A percentile compares a stretch with the other conserved stretches of the same genome.
These are phyloP conservation scores for Amanita rubescens DNA, from an alignment of 768 basidiomycete genomes.

Conservation along the genomic window DNA sequence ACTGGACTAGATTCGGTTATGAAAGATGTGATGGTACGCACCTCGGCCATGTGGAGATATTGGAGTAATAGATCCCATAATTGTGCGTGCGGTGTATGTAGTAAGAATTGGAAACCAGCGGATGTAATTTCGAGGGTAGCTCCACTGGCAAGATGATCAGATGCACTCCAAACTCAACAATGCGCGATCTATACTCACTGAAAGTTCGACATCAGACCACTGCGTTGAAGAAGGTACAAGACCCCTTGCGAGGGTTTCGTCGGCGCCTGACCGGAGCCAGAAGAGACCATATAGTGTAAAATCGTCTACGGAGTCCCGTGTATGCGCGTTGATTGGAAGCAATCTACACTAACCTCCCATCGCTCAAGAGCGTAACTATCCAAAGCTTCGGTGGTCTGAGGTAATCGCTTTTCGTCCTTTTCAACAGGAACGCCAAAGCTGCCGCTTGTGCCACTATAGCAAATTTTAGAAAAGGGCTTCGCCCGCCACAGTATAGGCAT, in stretches of 20 bases:
- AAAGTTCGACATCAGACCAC: conserved; percentile 75
- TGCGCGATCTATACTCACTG: conserved; percentile 35
- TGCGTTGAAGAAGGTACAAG: conserved; percentile 72
- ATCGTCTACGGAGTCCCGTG: conserved; percentile 57
- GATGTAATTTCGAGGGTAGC: conserved; percentile 78
- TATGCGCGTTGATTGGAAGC: not conserved
- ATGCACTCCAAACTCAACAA: conserved; percentile 11
- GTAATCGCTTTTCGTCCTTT: conserved; percentile 50
- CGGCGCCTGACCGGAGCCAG: conserved; percentile 69
- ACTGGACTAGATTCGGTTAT: conserved; percentile 10
- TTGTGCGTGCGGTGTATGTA: conserved; percentile 91
- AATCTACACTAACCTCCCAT: conserved; percentile 66
- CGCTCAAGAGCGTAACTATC: conserved; percentile 80
- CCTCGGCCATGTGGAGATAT: conserved; percentile 83
- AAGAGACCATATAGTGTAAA: conserved; percentile 97
- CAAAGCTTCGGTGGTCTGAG: conserved; percentile 50
- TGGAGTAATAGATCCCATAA: conserved; percentile 91
- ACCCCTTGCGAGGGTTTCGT: conserved; percentile 78
- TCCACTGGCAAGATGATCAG: conserved; percentile 30
- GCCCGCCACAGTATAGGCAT: conserved; percentile 12
- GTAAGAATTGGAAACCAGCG: conserved; percentile 90
- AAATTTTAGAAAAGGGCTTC: conserved; percentile 8
- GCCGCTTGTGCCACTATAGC: conserved; percentile 56
- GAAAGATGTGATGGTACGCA: conserved; percentile 23
- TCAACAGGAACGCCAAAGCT: conserved; percentile 80